Evolutionary conservation across 2,329 filamentous ascomycete species (phyloP), one percentile per base, ranked within the genome.

Genomic region (Fusarium torulosum): DNA sequence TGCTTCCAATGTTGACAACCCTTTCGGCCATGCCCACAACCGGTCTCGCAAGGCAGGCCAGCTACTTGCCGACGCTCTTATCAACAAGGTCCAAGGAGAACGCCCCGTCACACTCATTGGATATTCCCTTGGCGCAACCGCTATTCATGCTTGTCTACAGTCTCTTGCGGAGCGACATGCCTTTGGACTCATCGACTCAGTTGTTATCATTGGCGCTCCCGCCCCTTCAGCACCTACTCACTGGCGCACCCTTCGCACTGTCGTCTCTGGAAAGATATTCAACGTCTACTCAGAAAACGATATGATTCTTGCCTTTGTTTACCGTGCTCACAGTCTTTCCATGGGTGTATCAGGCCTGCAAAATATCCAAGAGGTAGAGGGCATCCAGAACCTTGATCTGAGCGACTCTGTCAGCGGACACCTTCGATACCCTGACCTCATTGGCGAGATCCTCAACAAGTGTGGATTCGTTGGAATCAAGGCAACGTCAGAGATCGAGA

Each of bases 201-300:
- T 92, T 3, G 90, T 97, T 6, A 79, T 97, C 7, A 91, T 97
- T 58, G 94, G 94, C 4, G 86, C 92, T 0, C 93, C 94, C 0
- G 88, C 91, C 0, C 93, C 94, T 0, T 92, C 90, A 0, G 86
- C 90, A 43, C 79, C 86, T 1, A 84, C 84, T 2, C 88, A 93
- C 69, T 97, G 94, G 94, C 86, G 90, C 43, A 83, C 87, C 37
- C 88, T 97, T 69, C 88, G 93, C 29, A 88, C 87, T 43, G 92
- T 95, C 1, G 93, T 97, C 1, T 88, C 90, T 3, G 94, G 94
- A 4, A 87, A 91, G 58, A 84, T 97, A 9, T 91, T 97, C 71
- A 97, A 97, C 71, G 93, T 95, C 10, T 97, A 91, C 79, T 95
- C 92, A 3, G 88, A 90, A 52, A 94, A 96, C 62, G 94, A 97